Evolutionary conservation across 352 stramenopile genomes (phyloP).

Genomic region (Phytophthora melonis): DNA sequence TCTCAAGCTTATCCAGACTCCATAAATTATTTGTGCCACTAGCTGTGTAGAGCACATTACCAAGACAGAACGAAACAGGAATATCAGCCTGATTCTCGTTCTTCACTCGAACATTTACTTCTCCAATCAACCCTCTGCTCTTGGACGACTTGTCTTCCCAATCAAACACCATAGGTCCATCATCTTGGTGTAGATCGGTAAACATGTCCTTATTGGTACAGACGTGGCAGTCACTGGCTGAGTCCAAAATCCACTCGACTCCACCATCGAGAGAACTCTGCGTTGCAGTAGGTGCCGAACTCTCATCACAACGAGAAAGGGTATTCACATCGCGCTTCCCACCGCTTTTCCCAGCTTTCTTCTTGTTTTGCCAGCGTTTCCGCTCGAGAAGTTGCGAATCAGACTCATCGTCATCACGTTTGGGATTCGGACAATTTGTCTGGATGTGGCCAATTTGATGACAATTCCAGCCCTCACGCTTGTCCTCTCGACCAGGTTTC

Average conservation of each 20-base stretch:
- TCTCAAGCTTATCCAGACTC: not conserved
- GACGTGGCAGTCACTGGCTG: not conserved
- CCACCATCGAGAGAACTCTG: not conserved
- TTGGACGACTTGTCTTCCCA: not conserved
- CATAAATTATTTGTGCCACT: not conserved
- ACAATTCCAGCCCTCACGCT: not conserved
- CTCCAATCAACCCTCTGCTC: not conserved
- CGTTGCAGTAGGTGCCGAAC: not conserved
- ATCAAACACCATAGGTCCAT: not conserved
- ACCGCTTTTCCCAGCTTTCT: not conserved
- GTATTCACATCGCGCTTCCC: not conserved
- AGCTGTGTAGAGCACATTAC: not conserved
- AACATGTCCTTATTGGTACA: not conserved
- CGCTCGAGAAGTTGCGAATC: not conserved
- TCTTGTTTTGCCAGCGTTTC: slow-evolving; percentile 3
- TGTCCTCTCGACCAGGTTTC: not conserved
- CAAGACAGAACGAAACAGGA: not conserved
- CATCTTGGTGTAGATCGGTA: not conserved
- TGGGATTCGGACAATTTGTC: not conserved
- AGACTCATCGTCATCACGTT: not conserved
- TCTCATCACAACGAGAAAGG: not conserved
- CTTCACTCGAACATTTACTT: not conserved
- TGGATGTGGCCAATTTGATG: not conserved
- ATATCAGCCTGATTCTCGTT: not conserved
- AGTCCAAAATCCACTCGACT: not conserved